Evolutionary conservation across 495 filamentous ascomycete genomes (phyloP).

Genomic region (Usnea hakonensis): DNA sequence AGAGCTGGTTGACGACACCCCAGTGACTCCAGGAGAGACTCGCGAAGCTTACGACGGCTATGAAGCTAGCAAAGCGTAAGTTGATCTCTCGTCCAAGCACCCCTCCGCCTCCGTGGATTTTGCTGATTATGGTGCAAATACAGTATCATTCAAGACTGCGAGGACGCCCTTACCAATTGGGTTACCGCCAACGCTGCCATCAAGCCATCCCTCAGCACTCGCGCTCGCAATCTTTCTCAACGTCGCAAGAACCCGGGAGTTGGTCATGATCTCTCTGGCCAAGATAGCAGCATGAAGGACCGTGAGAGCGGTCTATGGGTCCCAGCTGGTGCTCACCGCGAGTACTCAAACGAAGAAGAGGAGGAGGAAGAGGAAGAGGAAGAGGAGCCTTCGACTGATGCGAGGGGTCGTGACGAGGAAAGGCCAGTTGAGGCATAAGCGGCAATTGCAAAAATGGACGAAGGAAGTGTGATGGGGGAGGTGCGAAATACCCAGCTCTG

Average conservation of each 20-base stretch:
- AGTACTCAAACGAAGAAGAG: conserved; percentile 55
- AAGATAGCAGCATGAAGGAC: conserved; percentile 77
- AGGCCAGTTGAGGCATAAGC: conserved; percentile 27
- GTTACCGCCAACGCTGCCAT: conserved; percentile 82
- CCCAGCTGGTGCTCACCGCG: conserved; percentile 67
- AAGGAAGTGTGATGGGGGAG: background rate
- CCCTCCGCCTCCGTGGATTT: background rate
- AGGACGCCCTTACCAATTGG: conserved; percentile 96
- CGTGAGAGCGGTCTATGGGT: conserved; percentile 78
- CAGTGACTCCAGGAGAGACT: conserved; percentile 95
- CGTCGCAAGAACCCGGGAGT: conserved; percentile 62
- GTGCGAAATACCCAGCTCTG: conserved; percentile 21
- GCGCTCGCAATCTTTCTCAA: conserved; percentile 77
- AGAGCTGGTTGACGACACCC: conserved; percentile 90
- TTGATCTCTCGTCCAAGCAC: background rate
- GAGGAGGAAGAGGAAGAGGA: conserved; percentile 50
- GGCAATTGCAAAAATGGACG: background rate
- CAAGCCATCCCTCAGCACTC: conserved; percentile 72
- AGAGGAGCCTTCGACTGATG: conserved; percentile 45
- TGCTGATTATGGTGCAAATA: background rate
- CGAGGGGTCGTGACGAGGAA: conserved; percentile 57
- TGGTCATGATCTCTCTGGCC: conserved; percentile 69
- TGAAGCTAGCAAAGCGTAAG: conserved; percentile 83
- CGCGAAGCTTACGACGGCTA: conserved; percentile 96
- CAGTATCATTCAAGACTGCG: conserved; percentile 96